Evolutionary conservation across 2,329 filamentous ascomycete genomes (phyloP).

Genomic region (Ophiosphaerella herpotricha): DNA sequence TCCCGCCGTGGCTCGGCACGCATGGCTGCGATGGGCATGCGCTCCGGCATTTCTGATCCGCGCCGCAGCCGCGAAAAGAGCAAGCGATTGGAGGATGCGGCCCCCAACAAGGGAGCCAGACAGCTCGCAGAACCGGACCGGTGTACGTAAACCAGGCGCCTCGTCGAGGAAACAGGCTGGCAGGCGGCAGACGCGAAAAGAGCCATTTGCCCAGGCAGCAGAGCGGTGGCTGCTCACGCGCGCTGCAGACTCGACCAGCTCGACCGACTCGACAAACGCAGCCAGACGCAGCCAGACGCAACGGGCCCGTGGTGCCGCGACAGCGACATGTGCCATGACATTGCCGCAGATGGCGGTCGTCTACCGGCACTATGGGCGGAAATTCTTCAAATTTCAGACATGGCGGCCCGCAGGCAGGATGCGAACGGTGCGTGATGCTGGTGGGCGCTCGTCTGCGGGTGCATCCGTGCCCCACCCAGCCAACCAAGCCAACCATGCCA

Average conservation of each 20-base stretch:
- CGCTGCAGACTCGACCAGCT: slow-evolving; percentile 2
- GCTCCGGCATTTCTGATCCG: too few species aligned
- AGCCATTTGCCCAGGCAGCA: slow-evolving; percentile 22
- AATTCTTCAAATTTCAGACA: slow-evolving; percentile 1
- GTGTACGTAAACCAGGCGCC: too few species aligned
- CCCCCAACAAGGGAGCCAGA: slow-evolving; percentile 1
- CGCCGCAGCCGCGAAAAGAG: too few species aligned
- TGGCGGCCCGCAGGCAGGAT: slow-evolving; percentile 11
- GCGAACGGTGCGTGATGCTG: slow-evolving; percentile 23
- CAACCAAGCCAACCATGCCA: slow-evolving; percentile 20
- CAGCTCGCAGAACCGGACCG: too few species aligned
- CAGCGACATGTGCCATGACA: not conserved
- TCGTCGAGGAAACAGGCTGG: too few species aligned
- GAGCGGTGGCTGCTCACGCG: slow-evolving; percentile 22
- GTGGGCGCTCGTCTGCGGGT: slow-evolving; percentile 14
- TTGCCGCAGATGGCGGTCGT: not conserved
- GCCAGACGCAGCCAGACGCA: not conserved
- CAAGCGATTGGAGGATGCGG: not conserved
- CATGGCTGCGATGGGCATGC: too few species aligned
- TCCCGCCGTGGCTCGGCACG: too few species aligned
- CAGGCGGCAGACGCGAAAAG: too few species aligned
- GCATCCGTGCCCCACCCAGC: slow-evolving; percentile 20
- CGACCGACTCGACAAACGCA: too few species aligned
- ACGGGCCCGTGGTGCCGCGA: too few species aligned
- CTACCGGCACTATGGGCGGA: not conserved